These are phyloP conservation scores for Cryphonectria japonica DNA, from an alignment of 2,329 filamentous ascomycete species.

Conservation along the genomic window DNA sequence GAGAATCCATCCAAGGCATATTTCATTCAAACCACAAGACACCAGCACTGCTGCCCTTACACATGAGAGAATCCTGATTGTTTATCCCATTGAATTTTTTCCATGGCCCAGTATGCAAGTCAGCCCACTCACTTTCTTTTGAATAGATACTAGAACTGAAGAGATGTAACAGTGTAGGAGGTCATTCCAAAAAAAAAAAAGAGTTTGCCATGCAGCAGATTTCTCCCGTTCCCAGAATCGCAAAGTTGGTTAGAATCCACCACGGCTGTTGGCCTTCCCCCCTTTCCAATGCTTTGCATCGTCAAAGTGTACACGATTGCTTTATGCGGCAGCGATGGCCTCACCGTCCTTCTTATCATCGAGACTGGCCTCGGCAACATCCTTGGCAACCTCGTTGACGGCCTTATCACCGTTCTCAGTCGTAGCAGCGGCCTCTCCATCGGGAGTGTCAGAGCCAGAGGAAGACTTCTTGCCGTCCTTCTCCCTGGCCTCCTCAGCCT, in stretches of 20 bases:
- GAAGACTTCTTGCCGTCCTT: constrained; percentile 33
- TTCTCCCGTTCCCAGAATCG: not conserved
- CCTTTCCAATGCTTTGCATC: not conserved
- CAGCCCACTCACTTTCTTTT: constrained; percentile 1
- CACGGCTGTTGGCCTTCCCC: not conserved
- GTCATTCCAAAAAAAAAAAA: not conserved
- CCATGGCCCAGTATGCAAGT: constrained; percentile 12
- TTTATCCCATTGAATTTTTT: not conserved
- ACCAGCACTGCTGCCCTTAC: not conserved
- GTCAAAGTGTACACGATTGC: constrained; percentile 1
- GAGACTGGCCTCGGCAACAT: constrained; percentile 56
- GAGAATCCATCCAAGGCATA: not conserved
- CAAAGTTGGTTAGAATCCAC: not conserved
- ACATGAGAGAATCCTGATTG: not conserved
- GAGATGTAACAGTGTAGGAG: not conserved
- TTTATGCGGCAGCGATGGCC: constrained; percentile 32
- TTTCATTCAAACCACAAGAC: not conserved
- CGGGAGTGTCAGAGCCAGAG: constrained; percentile 48
- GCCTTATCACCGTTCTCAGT: constrained; percentile 50
- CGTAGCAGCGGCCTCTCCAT: constrained; percentile 36
- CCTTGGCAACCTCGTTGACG: constrained; percentile 57
- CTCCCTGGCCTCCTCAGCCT: constrained; percentile 64
- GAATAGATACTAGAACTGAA: constrained; percentile 13
- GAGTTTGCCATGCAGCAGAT: not conserved
- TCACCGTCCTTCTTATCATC: constrained; percentile 55